Evolutionary conservation across 2,329 filamentous ascomycete species (phyloP).

Genomic region (Clonostachys rhizophaga): DNA sequence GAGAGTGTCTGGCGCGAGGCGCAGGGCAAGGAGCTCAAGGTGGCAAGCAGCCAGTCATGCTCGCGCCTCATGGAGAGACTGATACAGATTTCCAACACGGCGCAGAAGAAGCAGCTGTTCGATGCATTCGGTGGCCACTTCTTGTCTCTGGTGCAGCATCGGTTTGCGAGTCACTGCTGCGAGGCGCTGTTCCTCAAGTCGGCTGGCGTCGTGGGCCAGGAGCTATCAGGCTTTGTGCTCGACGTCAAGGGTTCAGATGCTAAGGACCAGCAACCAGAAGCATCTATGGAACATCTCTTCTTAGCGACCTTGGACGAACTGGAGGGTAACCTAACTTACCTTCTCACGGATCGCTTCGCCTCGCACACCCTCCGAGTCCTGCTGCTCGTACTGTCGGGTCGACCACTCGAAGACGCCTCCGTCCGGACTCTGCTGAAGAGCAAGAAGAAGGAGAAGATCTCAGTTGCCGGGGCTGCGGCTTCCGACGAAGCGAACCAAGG

Average conservation of each 20-base stretch:
- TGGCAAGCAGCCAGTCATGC: conserved; percentile 93
- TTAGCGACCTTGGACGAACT: conserved; percentile 80
- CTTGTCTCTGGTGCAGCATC: conserved; percentile 83
- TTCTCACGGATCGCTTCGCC: conserved; percentile 84
- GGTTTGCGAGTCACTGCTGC: conserved; percentile 96
- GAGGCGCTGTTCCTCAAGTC: conserved; percentile 86
- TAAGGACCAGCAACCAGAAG: conserved; percentile 40
- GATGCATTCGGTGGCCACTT: conserved; percentile 83
- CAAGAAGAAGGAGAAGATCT: conserved; percentile 84
- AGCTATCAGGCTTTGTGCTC: conserved; percentile 44
- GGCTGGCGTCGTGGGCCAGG: conserved; percentile 72
- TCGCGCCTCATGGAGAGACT: conserved; percentile 89
- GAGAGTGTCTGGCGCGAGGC: conserved; percentile 84
- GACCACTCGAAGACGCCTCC: conserved; percentile 66
- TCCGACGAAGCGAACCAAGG: conserved; percentile 37
- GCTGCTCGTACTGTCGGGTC: conserved; percentile 78
- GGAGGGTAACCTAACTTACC: conserved; percentile 75
- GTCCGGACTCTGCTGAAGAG: conserved; percentile 78
- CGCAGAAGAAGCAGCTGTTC: conserved; percentile 84
- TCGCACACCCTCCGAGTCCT: conserved; percentile 88
- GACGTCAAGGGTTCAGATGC: conserved; percentile 35
- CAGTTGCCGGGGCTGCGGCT: conserved; percentile 49
- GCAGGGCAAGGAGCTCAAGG: conserved; percentile 88
- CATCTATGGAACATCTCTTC: conserved; percentile 80
- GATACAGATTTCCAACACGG: conserved; percentile 72